Conservation (phyloP, 768 basidiomycete species). For the Cystobasidiopsis lactophilus region DNA sequence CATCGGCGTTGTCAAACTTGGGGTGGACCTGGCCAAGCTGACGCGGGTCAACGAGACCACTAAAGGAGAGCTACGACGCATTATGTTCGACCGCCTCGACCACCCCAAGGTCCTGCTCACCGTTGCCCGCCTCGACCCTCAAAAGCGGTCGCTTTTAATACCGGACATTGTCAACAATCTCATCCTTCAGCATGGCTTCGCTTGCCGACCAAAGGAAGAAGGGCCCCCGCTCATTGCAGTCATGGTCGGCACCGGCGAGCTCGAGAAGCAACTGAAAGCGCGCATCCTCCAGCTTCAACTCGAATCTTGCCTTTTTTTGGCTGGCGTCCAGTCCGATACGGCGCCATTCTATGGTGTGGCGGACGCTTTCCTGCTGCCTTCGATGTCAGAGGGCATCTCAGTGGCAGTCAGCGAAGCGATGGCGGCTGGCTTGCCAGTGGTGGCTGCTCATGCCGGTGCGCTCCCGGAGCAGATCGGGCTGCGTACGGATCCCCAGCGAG, state of each 20-base stretch:
- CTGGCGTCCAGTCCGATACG: conserved; percentile 3
- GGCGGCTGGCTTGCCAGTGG: conserved; percentile 15
- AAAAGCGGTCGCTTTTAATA: conserved; percentile 13
- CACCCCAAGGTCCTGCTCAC: conserved; percentile 11
- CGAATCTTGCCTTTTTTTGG: conserved; percentile 5
- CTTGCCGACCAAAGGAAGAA: not conserved
- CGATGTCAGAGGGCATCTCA: conserved; percentile 14
- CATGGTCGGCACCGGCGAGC: conserved; percentile 14
- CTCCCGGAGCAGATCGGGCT: conserved; percentile 13
- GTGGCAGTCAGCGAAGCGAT: conserved; percentile 17
- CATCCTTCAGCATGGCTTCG: conserved; percentile 6
- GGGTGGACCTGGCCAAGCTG: conserved; percentile 11
- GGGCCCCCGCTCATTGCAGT: conserved; percentile 3
- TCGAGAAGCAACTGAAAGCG: conserved; percentile 3
- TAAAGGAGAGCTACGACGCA: not conserved
- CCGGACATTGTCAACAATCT: conserved; percentile 10
- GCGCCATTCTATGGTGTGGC: conserved; percentile 4
- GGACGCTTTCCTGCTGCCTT: conserved; percentile 16
- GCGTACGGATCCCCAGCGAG: not conserved
- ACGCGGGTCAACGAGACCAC: not conserved
- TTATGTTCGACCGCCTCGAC: not conserved
- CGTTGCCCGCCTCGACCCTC: conserved; percentile 14
- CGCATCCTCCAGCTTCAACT: not conserved
- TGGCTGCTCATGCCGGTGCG: conserved; percentile 13
- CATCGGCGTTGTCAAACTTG: conserved; percentile 18